These are phyloP conservation scores for Penicillium diatomitis DNA, from an alignment of 495 filamentous ascomycete genomes.

Conservation along the genomic window DNA sequence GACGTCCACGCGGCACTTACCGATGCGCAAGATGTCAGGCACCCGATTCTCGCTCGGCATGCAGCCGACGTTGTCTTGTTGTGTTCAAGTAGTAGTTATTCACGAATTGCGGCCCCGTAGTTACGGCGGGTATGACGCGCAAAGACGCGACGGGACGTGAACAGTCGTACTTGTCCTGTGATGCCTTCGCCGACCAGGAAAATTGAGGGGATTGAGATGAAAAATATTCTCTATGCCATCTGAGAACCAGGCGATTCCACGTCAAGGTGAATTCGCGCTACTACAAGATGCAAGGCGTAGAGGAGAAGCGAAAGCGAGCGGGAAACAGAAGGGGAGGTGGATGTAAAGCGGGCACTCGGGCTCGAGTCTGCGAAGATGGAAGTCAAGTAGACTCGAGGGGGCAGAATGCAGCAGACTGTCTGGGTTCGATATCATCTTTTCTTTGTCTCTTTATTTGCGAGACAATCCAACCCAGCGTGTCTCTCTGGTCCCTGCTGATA, in stretches of 20 bases:
- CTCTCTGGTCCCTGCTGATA: no score
- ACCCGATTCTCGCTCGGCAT: not conserved
- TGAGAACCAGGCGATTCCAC: no score
- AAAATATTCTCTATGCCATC: no score
- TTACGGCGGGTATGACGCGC: conserved; percentile 15
- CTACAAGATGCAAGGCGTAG: not conserved
- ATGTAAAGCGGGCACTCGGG: not conserved
- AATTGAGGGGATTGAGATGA: no score
- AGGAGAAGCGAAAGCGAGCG: not conserved
- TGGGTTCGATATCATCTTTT: not conserved
- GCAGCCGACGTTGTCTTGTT: not conserved
- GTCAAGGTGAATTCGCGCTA: not conserved
- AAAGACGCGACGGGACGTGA: conserved; percentile 23
- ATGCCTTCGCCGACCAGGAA: no score
- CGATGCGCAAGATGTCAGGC: no score
- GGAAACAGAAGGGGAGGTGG: not conserved
- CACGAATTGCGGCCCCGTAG: conserved; percentile 14
- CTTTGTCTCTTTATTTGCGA: no score
- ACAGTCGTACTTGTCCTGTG: not conserved
- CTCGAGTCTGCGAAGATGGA: not conserved
- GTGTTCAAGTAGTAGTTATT: not conserved
- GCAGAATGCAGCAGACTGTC: not conserved
- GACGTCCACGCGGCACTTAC: not conserved
- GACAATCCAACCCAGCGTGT: not conserved
- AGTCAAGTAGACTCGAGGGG: not conserved